Percentiles rank a stretch among this genome's conserved stretches.
Conservation (phyloP, 805 yeast genomes). For the Starmerella kuoi region DNA sequence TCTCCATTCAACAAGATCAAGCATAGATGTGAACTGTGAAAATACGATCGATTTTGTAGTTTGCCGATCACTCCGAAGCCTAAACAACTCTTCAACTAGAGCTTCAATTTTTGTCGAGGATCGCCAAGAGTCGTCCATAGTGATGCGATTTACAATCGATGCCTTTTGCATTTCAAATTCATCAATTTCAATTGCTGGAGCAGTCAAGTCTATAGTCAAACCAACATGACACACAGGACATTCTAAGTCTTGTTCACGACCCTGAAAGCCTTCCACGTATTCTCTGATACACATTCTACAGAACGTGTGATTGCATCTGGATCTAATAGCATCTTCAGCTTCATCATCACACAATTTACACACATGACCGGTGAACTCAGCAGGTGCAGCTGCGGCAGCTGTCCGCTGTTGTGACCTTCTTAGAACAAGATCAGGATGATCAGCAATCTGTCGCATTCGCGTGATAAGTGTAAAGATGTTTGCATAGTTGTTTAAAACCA, state of each 20-base stretch:
- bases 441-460: conserved; percentile 95
- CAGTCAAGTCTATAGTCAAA: conserved; percentile 75
- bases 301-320: conserved; percentile 86
- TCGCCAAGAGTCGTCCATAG: conserved; percentile 74
- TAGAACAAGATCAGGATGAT: conserved; percentile 91
- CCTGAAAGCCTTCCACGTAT: conserved; percentile 65
- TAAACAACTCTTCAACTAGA: conserved; percentile 80
- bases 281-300: conserved; percentile 88
- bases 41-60: conserved; percentile 94
- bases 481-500: conserved; percentile 90
- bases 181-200: conserved; percentile 61
- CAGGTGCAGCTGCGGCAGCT: conserved; percentile 1
- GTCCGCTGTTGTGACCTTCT: conserved; percentile 35
- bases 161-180: conserved; percentile 37
- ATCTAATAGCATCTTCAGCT: conserved; percentile 93
- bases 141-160: conserved; percentile 75
- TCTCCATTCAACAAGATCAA: conserved; percentile 93
- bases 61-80: conserved; percentile 67
- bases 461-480: conserved; percentile 92
- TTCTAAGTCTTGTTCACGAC: conserved; percentile 45
- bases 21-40: conserved; percentile 93
- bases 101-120: conserved; percentile 97
- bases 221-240: conserved; percentile 97
- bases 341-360: conserved; percentile 95
- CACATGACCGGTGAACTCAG: conserved; percentile 45